A percentile compares a stretch with the other conserved stretches of the same genome.
These are phyloP conservation scores for Bipolaris sorokiniana DNA, from an alignment of 2,329 filamentous ascomycete species.

Conservation along the genomic window DNA sequence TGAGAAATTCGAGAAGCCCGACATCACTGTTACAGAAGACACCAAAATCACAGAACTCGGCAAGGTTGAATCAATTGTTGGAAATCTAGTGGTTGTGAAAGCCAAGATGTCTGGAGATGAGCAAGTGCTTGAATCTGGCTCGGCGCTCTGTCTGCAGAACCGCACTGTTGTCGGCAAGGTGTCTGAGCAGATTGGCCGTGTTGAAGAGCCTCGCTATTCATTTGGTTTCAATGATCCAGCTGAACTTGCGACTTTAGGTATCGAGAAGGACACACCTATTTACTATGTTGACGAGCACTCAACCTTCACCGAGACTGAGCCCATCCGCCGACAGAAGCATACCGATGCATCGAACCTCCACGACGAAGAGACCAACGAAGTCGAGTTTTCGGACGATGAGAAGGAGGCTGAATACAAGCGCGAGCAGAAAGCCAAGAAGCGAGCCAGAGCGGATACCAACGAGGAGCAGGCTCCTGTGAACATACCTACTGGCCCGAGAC, in stretches of 20 bases:
- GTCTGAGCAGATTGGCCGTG: constrained; percentile 84
- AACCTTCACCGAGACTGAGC: constrained; percentile 84
- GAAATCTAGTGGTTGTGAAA: constrained; percentile 78
- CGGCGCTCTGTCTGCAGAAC: constrained; percentile 79
- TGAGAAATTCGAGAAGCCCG: constrained; percentile 65
- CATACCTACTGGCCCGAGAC: constrained; percentile 32
- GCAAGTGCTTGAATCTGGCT: constrained; percentile 82
- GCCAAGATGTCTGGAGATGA: constrained; percentile 81
- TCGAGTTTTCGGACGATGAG: constrained; percentile 97
- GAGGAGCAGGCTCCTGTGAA: constrained; percentile 27
- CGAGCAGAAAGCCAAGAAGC: constrained; percentile 64
- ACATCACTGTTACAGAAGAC: constrained; percentile 76
- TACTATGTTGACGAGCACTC: constrained; percentile 83
- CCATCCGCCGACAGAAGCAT: constrained; percentile 78
- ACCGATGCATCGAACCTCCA: constrained; percentile 94
- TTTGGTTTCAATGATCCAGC: constrained; percentile 73
- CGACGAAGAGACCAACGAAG: constrained; percentile 90
- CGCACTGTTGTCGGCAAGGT: constrained; percentile 79
- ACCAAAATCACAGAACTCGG: constrained; percentile 81
- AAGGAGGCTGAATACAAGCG: constrained; percentile 80
- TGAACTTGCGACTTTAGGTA: constrained; percentile 69
- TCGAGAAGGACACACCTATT: constrained; percentile 72
- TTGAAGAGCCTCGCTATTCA: constrained; percentile 85
- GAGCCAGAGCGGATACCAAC: constrained; percentile 44
- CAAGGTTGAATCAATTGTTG: constrained; percentile 75